phyloP scores from a whole-genome alignment of 768 basidiomycete genomes.

The Serendipita vermifera region DNA sequence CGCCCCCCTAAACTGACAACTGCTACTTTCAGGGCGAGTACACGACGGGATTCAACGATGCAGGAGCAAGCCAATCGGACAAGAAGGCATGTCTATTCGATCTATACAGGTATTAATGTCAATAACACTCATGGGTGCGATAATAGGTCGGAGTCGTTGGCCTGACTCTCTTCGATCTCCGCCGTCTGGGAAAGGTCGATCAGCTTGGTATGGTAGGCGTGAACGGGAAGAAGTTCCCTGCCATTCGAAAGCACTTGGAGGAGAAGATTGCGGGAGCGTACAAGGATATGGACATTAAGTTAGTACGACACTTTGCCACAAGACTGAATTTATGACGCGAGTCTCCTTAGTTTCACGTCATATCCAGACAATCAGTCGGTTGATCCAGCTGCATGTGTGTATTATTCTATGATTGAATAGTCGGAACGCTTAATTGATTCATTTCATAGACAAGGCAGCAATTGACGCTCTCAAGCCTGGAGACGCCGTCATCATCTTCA shows the following conservation, averaged over 20 bases:
- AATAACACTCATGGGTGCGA: not conserved
- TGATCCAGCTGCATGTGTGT: conserved; percentile 73
- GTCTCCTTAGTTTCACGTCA: conserved; percentile 59
- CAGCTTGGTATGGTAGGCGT: conserved; percentile 80
- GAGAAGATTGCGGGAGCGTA: conserved; percentile 75
- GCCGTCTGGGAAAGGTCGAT: conserved; percentile 69
- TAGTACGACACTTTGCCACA: conserved; percentile 21
- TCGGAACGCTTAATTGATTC: not conserved
- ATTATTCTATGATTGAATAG: conserved; percentile 9
- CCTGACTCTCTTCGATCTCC: conserved; percentile 79
- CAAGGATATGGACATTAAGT: conserved; percentile 78
- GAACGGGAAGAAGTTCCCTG: conserved; percentile 77
- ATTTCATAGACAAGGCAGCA: conserved; percentile 58
- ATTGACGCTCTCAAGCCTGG: conserved; percentile 67
- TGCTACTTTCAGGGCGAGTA: conserved; percentile 53
- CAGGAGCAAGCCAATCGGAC: conserved; percentile 88
- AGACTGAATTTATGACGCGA: not conserved
- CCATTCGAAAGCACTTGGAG: conserved; percentile 64
- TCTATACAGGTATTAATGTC: conserved; percentile 8
- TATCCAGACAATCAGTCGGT: conserved; percentile 58
- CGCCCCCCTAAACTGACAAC: not conserved
- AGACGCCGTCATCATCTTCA: conserved; percentile 86
- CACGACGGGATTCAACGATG: conserved; percentile 86
- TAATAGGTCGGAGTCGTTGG: conserved; percentile 52
- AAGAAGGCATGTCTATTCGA: conserved; percentile 52